These are phyloP conservation scores for Stereum hirsutum DNA, from an alignment of 1,284 basidiomycete species.

Conservation along the genomic window DNA sequence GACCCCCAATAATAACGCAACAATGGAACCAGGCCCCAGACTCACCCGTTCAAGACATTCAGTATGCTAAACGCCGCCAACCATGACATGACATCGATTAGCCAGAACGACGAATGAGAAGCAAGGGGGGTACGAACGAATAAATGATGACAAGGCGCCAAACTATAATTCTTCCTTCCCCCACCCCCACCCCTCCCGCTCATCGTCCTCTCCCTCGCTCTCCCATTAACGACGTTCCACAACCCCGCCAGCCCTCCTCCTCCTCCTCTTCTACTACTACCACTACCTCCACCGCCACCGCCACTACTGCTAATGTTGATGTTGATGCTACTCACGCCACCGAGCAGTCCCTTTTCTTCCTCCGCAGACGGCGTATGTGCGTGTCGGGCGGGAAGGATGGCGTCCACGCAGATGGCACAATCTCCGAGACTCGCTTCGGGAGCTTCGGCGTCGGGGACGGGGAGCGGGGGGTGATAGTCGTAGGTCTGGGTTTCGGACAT, in stretches of 20 bases:
- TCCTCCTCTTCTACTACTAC: too few species aligned
- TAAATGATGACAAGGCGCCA: constrained; percentile 84
- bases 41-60: constrained; percentile 70
- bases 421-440: constrained; percentile 69
- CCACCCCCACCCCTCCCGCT: constrained; percentile 24
- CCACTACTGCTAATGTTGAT: too few species aligned
- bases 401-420: constrained; percentile 89
- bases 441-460: constrained; percentile 62
- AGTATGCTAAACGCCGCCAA: constrained; percentile 48
- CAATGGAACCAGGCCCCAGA: constrained; percentile 8
- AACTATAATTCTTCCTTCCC: constrained; percentile 60
- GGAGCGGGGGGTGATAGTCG: constrained; percentile 78
- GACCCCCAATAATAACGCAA: constrained; percentile 1
- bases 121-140: constrained; percentile 48
- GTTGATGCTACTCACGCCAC: too few species aligned
- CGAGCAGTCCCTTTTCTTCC: too few species aligned
- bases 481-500: constrained; percentile 57
- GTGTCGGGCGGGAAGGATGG: constrained; percentile 56
- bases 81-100: neutral
- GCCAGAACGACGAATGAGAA: constrained; percentile 1
- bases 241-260: too few species aligned
- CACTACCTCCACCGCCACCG: too few species aligned
- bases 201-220: too few species aligned
- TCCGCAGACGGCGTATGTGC: too few species aligned
- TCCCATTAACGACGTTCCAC: too few species aligned